Evolutionary conservation across 2,329 filamentous ascomycete species (phyloP), one percentile per base, ranked within the genome.

Genomic region (Amauroascus verrucosus): DNA sequence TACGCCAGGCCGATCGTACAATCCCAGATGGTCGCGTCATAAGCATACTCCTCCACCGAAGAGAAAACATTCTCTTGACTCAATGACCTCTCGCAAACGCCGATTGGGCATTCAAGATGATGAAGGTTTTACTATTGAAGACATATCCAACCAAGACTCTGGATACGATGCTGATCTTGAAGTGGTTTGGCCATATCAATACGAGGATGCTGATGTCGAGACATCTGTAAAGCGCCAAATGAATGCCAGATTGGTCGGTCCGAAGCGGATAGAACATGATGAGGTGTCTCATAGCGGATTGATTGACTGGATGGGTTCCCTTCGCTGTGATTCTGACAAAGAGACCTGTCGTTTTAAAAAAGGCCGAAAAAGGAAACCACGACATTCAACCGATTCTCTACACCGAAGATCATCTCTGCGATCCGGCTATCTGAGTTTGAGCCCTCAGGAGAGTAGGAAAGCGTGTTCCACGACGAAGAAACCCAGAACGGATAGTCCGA

Each of bases 171-270:
- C 58, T 5, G 58, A 65, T 49, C 56, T 62, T 11, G 62, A 67
- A 52, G 60, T 68, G 2, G 58, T 72, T 18, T 62, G 59, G 18
- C 71, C 72, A 14, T 72, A 72, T 51, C 56, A 61, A 43, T 64
- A 64, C 41, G 63, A 65, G 41, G 63, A 65, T 46, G 52, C 57
- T 11, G 61, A 63, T 11, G 60, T 60, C 3, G 62, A 62, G 13
- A 51, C 54, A 8, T 14, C 35, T 44, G 24, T 16, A 35, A 41
- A 37, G 16, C 46, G 33, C 54, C n/a, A 14, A 4, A n/a, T 18
- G 11, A 41, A 41, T 30, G 57, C 54, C 52, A 59, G 30, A 53
- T 11, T 28, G 43, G 22, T 55, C n/a, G 56, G 57, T 54, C 60
- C 55, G n/a, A 60, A 57, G 41, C 54, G 60, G 1, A 57, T 59